A percentile compares a stretch with the other conserved stretches of the same genome.
Conservation (phyloP, 371 early-diverging fungal genomes). For the Mortierella sp. region DNA sequence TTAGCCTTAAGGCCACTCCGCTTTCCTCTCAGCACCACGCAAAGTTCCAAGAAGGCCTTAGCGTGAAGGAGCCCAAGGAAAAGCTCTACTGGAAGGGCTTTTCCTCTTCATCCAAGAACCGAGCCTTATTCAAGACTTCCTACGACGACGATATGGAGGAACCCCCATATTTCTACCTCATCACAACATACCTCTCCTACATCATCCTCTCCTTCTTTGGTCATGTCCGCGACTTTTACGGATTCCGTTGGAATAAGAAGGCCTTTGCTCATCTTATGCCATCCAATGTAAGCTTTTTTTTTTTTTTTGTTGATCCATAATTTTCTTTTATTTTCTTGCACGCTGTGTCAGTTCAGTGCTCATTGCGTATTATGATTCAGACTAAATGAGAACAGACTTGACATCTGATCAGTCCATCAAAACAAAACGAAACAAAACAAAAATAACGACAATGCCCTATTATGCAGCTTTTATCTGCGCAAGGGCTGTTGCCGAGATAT, state of each 20-base stretch:
- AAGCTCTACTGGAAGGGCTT: conserved; percentile 59
- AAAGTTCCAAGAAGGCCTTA: conserved; percentile 56
- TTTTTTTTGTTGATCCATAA: not conserved
- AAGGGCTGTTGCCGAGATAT: not conserved
- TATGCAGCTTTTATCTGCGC: not conserved
- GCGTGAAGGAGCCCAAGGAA: conserved; percentile 56
- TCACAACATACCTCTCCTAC: conserved; percentile 97
- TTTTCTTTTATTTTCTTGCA: not conserved
- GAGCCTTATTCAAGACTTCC: conserved; percentile 55
- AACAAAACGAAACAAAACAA: not conserved
- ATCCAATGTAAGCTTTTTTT: conserved; percentile 60
- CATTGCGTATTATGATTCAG: not conserved
- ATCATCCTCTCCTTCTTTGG: conserved; percentile 95
- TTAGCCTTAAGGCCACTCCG: conserved; percentile 56
- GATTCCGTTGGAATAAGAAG: conserved; percentile 63
- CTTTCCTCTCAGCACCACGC: conserved; percentile 57
- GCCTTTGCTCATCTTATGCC: conserved; percentile 56
- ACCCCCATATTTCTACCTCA: conserved; percentile 80
- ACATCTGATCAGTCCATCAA: not conserved
- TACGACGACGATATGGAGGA: conserved; percentile 63
- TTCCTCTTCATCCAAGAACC: conserved; percentile 49
- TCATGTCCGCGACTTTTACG: conserved; percentile 91
- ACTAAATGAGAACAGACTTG: not conserved
- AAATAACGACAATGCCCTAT: not conserved
- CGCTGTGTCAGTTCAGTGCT: not conserved